A percentile compares a stretch with the other conserved stretches of the same genome.
These are phyloP conservation scores for Meyerozyma guilliermondii DNA, from an alignment of 1,139 yeast species.

Conservation along the genomic window DNA sequence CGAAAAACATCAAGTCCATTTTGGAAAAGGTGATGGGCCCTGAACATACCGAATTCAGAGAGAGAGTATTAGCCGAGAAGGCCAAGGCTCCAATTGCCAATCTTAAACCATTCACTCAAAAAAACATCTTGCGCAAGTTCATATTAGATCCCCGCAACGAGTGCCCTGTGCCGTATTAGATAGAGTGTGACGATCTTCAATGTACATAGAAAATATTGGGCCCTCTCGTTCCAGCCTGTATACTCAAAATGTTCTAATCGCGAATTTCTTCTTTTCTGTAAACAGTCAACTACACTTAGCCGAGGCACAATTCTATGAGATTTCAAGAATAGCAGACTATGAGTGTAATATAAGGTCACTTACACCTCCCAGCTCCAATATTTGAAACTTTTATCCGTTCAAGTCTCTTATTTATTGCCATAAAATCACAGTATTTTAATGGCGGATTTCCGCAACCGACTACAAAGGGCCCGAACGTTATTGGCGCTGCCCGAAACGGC, in stretches of 20 bases:
- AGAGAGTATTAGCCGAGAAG: slow-evolving; percentile 20
- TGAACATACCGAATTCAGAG: slow-evolving; percentile 22
- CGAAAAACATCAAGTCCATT: slow-evolving; percentile 27
- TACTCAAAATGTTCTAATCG: neutral
- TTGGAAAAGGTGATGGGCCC: slow-evolving; percentile 25
- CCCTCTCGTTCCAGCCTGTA: neutral
- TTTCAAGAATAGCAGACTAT: too few species aligned
- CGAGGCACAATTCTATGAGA: too few species aligned
- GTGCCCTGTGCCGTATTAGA: slow-evolving; percentile 22
- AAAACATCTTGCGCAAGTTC: slow-evolving; percentile 50
- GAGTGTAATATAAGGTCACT: too few species aligned
- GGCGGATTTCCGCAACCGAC: neutral
- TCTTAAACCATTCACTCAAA: slow-evolving; percentile 42
- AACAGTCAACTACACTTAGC: too few species aligned
- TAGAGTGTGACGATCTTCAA: neutral
- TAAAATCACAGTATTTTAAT: neutral
- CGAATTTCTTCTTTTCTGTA: neutral
- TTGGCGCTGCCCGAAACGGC: slow-evolving; percentile 1
- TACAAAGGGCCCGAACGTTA: slow-evolving; percentile 1
- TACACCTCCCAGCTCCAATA: too few species aligned
- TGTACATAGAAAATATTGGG: neutral
- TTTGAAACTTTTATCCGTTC: neutral
- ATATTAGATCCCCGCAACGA: slow-evolving; percentile 35
- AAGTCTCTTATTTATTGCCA: neutral
- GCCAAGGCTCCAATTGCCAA: slow-evolving; percentile 19